Evolutionary conservation across 257 asterid species (phyloP), one percentile per base, ranked within the genome.

Genomic region (Salvia splendens): DNA sequence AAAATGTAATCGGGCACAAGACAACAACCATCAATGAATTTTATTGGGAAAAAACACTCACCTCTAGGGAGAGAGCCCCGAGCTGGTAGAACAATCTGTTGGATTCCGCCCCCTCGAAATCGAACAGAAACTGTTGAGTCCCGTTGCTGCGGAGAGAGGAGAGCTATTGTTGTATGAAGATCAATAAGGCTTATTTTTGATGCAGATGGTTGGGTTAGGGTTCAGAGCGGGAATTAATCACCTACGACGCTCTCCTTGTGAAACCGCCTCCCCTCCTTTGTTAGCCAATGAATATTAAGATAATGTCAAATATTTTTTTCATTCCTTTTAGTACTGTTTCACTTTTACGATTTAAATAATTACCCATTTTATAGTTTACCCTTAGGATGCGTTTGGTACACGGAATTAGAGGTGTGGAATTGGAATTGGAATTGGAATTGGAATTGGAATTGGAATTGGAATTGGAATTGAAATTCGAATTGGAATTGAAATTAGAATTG

Each of bases 141-240:
- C 45, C 12, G 58, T 47, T 20, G 73, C 12, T 10, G 71, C 55
- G 30, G 45, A 43, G 71, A 53, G 71, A 24, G 24, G 55, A 54
- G 36, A 32, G 61, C 9, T 59, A 12, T 15, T 2, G 58, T 28
- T 12, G 64, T 30, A 61, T 7, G 71, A 68, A 65, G 58, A 53
- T 53, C 10, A 38, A 11, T 24, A 43, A 36, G 73, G 40, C n/a
- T 33, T 53, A 10, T 11, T 59, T 64, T 28, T 57, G 40, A 47
- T 69, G 47, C 10, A 24, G 17, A 45, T 35, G 71, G 74, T 16
- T 46, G 50, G 59, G 50, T 80, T 77, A 73, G 82, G 79, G 80
- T 80, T 80, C 75, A 50, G 61, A 64, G 62, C 43, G 83, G 81
- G 63, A 42, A 17, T 57, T 15, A 48, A 62, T 75, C 58, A 49